Base-by-base conservation (phyloP, 805 yeast species). In the Candida incommunis region DNA sequence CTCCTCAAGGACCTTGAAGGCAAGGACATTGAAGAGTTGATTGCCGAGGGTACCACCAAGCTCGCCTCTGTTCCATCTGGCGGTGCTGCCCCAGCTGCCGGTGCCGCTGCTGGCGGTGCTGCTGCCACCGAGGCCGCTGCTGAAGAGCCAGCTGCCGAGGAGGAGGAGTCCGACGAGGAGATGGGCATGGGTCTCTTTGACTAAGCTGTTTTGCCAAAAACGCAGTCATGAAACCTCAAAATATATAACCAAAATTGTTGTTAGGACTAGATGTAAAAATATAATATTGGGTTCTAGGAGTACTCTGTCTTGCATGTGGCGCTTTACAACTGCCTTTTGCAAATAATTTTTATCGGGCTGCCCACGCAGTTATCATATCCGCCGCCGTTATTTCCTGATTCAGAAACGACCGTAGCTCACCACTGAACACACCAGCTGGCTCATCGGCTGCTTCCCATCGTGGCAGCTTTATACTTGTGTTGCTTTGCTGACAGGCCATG, bases 11-110 rank as follows among this genome's bases (percentile, higher is more conserved):
- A 92, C 63, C 76, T 92, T 62, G 92, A 86, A 70, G 98, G 97
- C 71, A 92, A 92, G 81, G 65, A 83, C 65, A 76, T 85, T 61
- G 78, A 72, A 59, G 95, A 85, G 61, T 80, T 92, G 72, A 79
- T 92, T 62, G 82, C 94, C 62, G 92, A 80, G 74, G 98, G 98
- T 77, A 72, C 82, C 72, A 72, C 82, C 74, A 92, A 92, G 78
- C 84, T 92, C 68, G 94, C 97, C 60, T 80, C 97, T 58, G 94
- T 90, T 57, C 96, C 97, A 71, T 62, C 96, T 64, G 96, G 96
- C 70, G 96, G 95, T 74, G 92, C 96, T 69, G 95, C 92, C 69
- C 77, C 86, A 63, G 71, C 92, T 58, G 69, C 82, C 60, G 72
- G 77, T 64, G 76, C 74, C 63, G 76, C 75, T 63, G 80, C 75